phyloP scores from a whole-genome alignment of 192 early-diverging fungal species.

The Borealophlyctis nickersoniae region DNA sequence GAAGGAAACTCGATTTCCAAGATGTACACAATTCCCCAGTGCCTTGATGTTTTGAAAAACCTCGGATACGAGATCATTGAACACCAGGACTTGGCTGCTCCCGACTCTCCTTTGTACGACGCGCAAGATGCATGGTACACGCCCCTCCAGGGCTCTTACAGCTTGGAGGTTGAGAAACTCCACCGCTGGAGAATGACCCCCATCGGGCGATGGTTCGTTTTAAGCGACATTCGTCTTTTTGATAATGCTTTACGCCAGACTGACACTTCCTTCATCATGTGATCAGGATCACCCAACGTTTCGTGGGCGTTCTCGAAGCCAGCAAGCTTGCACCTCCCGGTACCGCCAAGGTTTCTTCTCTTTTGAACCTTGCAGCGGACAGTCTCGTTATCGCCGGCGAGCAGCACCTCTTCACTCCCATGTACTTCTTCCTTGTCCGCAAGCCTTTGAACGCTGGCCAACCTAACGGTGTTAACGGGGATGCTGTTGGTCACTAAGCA shows the following conservation, averaged over 20 bases:
- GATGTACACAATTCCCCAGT: conserved; percentile 71
- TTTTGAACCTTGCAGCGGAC: conserved; percentile 80
- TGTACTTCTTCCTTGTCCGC: conserved; percentile 72
- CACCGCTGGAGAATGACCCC: conserved; percentile 40
- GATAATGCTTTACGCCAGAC: conserved; percentile 21
- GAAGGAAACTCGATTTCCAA: conserved; percentile 89
- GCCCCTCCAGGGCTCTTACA: conserved; percentile 66
- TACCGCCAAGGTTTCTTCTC: conserved; percentile 74
- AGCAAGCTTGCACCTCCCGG: conserved; percentile 83
- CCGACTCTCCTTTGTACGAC: conserved; percentile 18
- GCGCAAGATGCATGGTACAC: conserved; percentile 81
- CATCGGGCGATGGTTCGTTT: conserved; percentile 36
- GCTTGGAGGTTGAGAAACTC: conserved; percentile 29
- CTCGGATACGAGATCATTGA: conserved; percentile 81
- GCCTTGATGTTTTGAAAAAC: conserved; percentile 73
- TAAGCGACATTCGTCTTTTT: conserved; percentile 5
- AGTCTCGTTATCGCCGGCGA: conserved; percentile 76
- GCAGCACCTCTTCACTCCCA: conserved; percentile 86
- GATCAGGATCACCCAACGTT: conserved; percentile 67
- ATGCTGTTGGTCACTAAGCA: conserved; percentile 15
- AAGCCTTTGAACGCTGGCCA: conserved; percentile 39
- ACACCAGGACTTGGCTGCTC: conserved; percentile 47
- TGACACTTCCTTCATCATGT: conserved; percentile 31
- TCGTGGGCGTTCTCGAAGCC: conserved; percentile 75
- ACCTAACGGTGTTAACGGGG: not conserved